phyloP scores from a whole-genome alignment of 352 stramenopile species.

The Phytophthora sansomeana region DNA sequence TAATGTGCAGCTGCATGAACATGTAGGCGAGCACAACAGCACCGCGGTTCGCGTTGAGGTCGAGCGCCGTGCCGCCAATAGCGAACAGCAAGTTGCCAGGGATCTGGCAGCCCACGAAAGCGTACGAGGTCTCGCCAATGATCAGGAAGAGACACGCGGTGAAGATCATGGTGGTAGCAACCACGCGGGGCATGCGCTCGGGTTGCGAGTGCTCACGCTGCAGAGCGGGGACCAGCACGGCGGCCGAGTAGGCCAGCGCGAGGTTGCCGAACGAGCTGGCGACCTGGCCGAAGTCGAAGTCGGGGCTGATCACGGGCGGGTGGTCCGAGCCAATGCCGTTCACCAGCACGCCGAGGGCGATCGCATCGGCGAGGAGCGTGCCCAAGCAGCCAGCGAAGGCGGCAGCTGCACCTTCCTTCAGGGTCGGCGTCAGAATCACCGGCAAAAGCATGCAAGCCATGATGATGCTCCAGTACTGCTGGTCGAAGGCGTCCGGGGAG shows the following conservation, averaged over 20 bases:
- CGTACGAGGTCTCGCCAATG: constrained; percentile 51
- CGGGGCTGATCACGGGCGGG: constrained; percentile 42
- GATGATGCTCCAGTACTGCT: constrained; percentile 66
- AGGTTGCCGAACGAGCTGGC: constrained; percentile 70
- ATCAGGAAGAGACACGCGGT: constrained; percentile 60
- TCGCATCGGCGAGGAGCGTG: constrained; percentile 62
- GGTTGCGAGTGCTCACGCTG: constrained; percentile 72
- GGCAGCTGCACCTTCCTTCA: constrained; percentile 64
- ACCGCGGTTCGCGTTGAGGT: constrained; percentile 55
- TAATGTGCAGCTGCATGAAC: constrained; percentile 76
- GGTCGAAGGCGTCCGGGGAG: constrained; percentile 55
- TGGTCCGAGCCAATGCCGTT: constrained; percentile 53
- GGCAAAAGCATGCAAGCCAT: constrained; percentile 63
- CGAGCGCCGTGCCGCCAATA: constrained; percentile 51
- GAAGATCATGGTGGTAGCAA: constrained; percentile 58
- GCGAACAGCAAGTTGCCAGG: constrained; percentile 68
- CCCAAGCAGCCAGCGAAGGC: constrained; percentile 65
- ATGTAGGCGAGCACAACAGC: constrained; percentile 61
- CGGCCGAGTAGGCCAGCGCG: constrained; percentile 61
- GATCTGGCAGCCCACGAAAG: constrained; percentile 69
- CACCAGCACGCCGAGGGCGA: constrained; percentile 52
- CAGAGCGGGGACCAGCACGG: constrained; percentile 65
- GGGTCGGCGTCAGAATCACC: constrained; percentile 63
- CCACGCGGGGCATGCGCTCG: constrained; percentile 61
- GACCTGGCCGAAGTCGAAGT: constrained; percentile 58